These are phyloP conservation scores for Penicillium daleae DNA, from an alignment of 495 filamentous ascomycete genomes.

Conservation along the genomic window DNA sequence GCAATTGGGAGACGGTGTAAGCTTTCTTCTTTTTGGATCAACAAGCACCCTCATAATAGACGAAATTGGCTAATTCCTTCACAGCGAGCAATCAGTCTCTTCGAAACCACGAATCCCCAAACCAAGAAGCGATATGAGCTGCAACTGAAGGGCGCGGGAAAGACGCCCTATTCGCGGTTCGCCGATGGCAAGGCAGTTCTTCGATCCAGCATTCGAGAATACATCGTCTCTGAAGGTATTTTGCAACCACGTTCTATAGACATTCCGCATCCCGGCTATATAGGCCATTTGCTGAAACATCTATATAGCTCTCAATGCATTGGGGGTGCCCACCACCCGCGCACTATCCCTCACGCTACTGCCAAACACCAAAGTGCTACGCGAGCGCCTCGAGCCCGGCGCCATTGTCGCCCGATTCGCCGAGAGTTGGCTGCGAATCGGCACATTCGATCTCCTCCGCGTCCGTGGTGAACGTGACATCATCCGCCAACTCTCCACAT, in stretches of 20 bases:
- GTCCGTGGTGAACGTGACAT: slow-evolving; percentile 77
- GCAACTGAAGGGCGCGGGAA: slow-evolving; percentile 90
- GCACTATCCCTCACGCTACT: slow-evolving; percentile 80
- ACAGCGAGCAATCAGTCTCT: slow-evolving; percentile 83
- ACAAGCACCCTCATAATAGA: background rate
- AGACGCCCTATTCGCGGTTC: slow-evolving; percentile 93
- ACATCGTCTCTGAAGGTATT: slow-evolving; percentile 78
- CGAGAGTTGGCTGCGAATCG: slow-evolving; percentile 88
- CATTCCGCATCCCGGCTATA: background rate
- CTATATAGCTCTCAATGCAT: slow-evolving; percentile 66
- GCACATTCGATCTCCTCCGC: slow-evolving; percentile 88
- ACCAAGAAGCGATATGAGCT: slow-evolving; percentile 80
- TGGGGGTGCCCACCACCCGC: slow-evolving; percentile 83
- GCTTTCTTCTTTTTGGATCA: slow-evolving; percentile 9
- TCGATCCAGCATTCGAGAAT: slow-evolving; percentile 89
- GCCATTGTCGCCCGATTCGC: slow-evolving; percentile 92
- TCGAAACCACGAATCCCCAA: slow-evolving; percentile 79
- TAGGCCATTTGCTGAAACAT: slow-evolving; percentile 4
- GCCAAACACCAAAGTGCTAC: slow-evolving; percentile 69
- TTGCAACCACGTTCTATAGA: background rate
- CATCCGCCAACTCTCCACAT: slow-evolving; percentile 74
- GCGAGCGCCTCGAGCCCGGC: slow-evolving; percentile 88
- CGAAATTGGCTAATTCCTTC: slow-evolving; percentile 1
- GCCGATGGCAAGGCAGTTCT: slow-evolving; percentile 97
- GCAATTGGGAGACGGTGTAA: slow-evolving; percentile 85